phyloP scores from a whole-genome alignment of 208 protist species.

The Crithidia acanthocephali region DNA sequence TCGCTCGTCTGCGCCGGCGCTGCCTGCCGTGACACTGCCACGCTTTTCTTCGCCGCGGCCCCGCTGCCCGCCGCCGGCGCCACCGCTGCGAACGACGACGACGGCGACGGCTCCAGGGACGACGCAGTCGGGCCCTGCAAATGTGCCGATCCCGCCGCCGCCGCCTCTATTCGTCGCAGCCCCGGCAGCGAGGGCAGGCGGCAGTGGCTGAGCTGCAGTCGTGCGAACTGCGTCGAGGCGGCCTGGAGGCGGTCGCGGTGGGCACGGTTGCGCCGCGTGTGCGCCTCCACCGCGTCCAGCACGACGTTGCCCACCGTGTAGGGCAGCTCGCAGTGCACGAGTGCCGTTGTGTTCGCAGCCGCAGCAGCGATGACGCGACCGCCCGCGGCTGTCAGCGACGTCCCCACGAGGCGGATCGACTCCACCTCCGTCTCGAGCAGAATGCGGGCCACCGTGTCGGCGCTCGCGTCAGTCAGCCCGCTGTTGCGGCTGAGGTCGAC shows the following conservation, averaged over 20 bases:
- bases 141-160: not conserved
- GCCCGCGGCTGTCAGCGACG: conserved; percentile 35
- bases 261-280: conserved; percentile 34
- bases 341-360: conserved; percentile 32
- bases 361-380: conserved; percentile 51
- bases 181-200: conserved; percentile 3
- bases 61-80: not conserved
- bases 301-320: conserved; percentile 76
- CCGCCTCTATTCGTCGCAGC: not conserved
- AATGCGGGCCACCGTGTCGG: conserved; percentile 41
- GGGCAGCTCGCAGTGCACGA: conserved; percentile 65
- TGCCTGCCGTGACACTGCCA: not conserved
- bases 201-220: conserved; percentile 2
- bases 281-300: conserved; percentile 29
- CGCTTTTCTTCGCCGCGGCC: not conserved
- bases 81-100: not conserved
- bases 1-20: not conserved
- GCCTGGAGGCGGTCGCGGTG: conserved; percentile 15
- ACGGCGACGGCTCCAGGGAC: not conserved
- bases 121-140: not conserved
- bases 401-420: conserved; percentile 54
- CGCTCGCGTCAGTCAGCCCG: conserved; percentile 52
- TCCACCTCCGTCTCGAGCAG: conserved; percentile 47
- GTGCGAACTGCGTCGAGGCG: conserved; percentile 10
- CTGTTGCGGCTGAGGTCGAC: conserved; percentile 77